phyloP scores from a whole-genome alignment of 371 early-diverging fungal genomes.

The Sporodiniella umbellata region DNA sequence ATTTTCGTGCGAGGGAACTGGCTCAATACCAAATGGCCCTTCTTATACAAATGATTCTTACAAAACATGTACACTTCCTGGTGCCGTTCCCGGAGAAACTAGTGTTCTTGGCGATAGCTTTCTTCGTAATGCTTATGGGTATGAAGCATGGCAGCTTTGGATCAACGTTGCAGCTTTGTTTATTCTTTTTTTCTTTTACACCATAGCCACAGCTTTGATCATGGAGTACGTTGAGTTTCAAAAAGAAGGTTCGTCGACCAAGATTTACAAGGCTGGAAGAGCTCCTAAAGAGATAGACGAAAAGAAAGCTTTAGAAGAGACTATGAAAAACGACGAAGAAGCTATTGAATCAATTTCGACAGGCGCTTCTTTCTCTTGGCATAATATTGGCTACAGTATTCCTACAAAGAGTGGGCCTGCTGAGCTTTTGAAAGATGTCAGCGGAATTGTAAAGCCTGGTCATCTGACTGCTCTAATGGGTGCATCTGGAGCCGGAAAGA shows the following conservation, averaged over 20 bases:
- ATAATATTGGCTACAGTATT: conserved; percentile 53
- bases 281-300: conserved; percentile 28
- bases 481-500: conserved; percentile 85
- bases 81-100: conserved; percentile 45
- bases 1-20: conserved; percentile 34
- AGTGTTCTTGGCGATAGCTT: conserved; percentile 52
- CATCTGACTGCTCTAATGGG: conserved; percentile 79
- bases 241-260: conserved; percentile 50
- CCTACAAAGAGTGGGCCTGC: conserved; percentile 53
- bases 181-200: conserved; percentile 51
- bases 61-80: conserved; percentile 51
- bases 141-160: conserved; percentile 50
- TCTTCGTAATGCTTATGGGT: conserved; percentile 32
- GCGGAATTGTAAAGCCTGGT: conserved; percentile 60
- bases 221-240: conserved; percentile 56
- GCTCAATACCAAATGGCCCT: conserved; percentile 40
- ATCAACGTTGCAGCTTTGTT: conserved; percentile 53
- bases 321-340: conserved; percentile 22
- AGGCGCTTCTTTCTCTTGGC: conserved; percentile 61
- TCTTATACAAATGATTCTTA: conserved; percentile 39
- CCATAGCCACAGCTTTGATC: conserved; percentile 41
- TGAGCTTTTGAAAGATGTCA: conserved; percentile 52
- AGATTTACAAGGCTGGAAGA: conserved; percentile 50
- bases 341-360: conserved; percentile 35
- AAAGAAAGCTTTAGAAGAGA: conserved; percentile 11